Percentiles rank a stretch among this genome's conserved stretches.
These are phyloP conservation scores for Berkeleyomyces rouxiae DNA, from an alignment of 2,329 filamentous ascomycete species.

Conservation along the genomic window DNA sequence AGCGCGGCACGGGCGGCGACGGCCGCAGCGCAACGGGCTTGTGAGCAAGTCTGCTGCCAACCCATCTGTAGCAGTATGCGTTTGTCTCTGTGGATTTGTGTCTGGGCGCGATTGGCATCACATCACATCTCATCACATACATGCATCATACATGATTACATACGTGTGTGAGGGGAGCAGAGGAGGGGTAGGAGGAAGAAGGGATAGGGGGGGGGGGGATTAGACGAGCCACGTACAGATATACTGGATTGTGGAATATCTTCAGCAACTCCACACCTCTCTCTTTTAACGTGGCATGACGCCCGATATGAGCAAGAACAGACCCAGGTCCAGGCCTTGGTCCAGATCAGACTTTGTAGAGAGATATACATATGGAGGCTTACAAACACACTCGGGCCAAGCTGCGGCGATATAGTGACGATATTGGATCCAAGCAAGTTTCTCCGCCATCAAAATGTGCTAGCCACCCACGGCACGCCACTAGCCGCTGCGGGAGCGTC, in stretches of 20 bases:
- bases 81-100: not conserved
- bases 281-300: not conserved
- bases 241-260: not conserved
- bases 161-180: not conserved
- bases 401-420: not conserved
- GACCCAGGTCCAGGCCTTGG: not conserved
- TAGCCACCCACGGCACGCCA: too few relatives aligned
- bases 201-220: not conserved
- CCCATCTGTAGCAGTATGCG: not conserved
- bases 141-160: not conserved
- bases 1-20: not conserved
- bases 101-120: not conserved
- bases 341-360: not conserved
- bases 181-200: not conserved
- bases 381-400: not conserved
- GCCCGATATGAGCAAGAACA: not conserved
- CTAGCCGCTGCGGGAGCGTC: too few relatives aligned
- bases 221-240: not conserved
- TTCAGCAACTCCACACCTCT: not conserved
- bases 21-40: not conserved
- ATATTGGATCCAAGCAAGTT: not conserved
- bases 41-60: not conserved
- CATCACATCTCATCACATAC: too few relatives aligned
- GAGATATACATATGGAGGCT: not conserved
- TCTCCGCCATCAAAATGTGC: not conserved